Evolutionary conservation across 2,329 filamentous ascomycete genomes (phyloP).

Genomic region (Aspergillus ochraceus): DNA sequence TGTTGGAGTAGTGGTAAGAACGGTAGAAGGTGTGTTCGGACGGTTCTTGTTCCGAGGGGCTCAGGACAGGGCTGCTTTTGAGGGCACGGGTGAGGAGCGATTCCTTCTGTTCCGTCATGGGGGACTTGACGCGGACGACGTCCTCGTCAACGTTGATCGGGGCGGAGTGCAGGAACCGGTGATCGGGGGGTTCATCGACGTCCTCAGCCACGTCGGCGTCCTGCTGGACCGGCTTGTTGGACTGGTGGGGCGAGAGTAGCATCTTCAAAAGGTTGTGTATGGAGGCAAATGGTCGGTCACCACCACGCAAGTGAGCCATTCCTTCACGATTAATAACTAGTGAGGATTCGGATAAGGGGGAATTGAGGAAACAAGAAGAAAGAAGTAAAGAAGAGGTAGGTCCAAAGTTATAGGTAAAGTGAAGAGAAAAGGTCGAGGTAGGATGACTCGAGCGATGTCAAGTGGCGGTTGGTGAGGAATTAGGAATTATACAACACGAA

Average conservation of each 20-base stretch:
- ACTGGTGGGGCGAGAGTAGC: conserved; percentile 43
- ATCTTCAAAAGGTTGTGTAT: conserved; percentile 47
- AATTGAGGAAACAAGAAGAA: neutral
- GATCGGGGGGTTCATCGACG: conserved; percentile 84
- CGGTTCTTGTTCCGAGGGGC: conserved; percentile 33
- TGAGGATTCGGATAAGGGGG: conserved; percentile 8
- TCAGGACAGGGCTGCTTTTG: conserved; percentile 61
- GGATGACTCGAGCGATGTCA: conserved; percentile 15
- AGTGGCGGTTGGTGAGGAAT: conserved; percentile 5
- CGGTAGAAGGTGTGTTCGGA: conserved; percentile 60
- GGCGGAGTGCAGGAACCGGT: conserved; percentile 29
- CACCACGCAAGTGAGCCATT: conserved; percentile 35
- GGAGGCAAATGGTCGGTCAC: conserved; percentile 34
- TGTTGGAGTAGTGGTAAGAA: conserved; percentile 64
- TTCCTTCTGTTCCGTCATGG: conserved; percentile 60
- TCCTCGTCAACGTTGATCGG: conserved; percentile 30
- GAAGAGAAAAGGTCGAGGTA: conserved; percentile 9
- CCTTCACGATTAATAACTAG: conserved; percentile 13
- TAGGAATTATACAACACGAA: conserved; percentile 7
- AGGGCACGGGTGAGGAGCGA: conserved; percentile 88
- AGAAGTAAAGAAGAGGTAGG: neutral
- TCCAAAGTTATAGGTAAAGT: conserved; percentile 3
- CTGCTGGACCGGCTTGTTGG: conserved; percentile 36
- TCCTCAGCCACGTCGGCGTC: conserved; percentile 72
- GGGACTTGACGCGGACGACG: conserved; percentile 49